Percentiles rank a stretch among this genome's conserved stretches.
Evolutionary conservation across 1,139 yeast species (phyloP).

Genomic region (Candida tetrigidarum): DNA sequence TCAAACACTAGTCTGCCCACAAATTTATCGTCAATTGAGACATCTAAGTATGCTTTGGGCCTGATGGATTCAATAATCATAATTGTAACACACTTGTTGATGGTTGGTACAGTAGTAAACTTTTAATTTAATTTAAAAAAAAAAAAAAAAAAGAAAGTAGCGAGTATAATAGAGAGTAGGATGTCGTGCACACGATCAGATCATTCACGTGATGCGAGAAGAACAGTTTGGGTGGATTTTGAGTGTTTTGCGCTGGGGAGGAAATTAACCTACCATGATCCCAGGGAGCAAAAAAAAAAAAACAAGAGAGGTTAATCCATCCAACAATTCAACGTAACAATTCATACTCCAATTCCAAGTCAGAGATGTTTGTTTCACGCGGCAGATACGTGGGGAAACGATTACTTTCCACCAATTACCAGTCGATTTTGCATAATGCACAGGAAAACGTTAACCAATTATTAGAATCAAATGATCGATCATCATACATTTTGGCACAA

Average conservation of each 20-base stretch:
- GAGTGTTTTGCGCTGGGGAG: no score
- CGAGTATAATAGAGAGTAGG: no score
- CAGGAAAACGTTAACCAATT: constrained; percentile 45
- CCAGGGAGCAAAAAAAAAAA: constrained; percentile 6
- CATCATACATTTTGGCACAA: constrained; percentile 68
- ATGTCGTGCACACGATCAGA: no score
- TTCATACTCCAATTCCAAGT: background rate
- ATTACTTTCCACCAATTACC: constrained; percentile 11
- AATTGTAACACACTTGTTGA: background rate
- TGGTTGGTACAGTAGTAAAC: no score
- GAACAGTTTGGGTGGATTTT: no score
- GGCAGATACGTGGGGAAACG: constrained; percentile 1
- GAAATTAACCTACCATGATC: no score
- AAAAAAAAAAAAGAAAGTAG: no score
- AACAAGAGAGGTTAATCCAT: background rate
- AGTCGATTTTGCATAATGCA: constrained; percentile 34
- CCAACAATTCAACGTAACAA: background rate
- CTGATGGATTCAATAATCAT: constrained; percentile 40
- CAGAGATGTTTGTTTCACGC: constrained; percentile 1
- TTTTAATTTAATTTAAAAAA: no score
- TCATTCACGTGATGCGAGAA: no score
- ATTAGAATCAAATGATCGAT: constrained; percentile 57
- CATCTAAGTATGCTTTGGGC: constrained; percentile 58
- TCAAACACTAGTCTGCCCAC: constrained; percentile 72
- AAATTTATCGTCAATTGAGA: constrained; percentile 47